These are phyloP conservation scores for Protomyces pachydermus DNA, from an alignment of 1,139 yeast species.

Conservation along the genomic window DNA sequence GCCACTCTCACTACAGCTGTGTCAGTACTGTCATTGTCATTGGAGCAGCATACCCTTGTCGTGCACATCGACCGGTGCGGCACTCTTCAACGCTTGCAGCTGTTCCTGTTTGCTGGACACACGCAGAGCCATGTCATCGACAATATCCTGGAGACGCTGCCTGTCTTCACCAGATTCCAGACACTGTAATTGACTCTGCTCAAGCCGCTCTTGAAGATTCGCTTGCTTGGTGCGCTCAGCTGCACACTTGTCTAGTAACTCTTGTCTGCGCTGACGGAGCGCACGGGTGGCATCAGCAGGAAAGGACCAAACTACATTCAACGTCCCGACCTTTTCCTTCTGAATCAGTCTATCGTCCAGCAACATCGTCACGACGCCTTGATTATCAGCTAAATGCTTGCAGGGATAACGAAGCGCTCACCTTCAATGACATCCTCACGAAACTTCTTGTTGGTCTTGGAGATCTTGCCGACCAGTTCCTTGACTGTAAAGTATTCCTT, in stretches of 20 bases:
- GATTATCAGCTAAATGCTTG: neutral
- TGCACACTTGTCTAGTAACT: neutral
- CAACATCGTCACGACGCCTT: neutral
- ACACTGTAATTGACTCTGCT: neutral
- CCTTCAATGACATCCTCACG: neutral
- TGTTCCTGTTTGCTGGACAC: neutral
- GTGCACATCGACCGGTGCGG: neutral
- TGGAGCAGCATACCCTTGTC: neutral
- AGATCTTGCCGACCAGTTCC: neutral
- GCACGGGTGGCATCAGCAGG: constrained; percentile 7
- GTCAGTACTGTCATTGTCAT: neutral
- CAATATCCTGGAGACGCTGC: neutral
- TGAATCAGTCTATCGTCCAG: neutral
- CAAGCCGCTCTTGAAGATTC: neutral
- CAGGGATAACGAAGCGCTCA: neutral
- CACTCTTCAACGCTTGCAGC: neutral
- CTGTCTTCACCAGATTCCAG: neutral
- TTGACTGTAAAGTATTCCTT: neutral
- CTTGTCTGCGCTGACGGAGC: neutral
- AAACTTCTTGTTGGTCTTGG: neutral
- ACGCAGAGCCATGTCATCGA: neutral
- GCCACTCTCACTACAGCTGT: neutral
- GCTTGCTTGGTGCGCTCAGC: neutral
- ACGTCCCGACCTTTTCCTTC: neutral
- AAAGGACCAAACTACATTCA: constrained; percentile 5